Conservation (phyloP, 23 red algal species). For the Chondrus crispus region DNA sequence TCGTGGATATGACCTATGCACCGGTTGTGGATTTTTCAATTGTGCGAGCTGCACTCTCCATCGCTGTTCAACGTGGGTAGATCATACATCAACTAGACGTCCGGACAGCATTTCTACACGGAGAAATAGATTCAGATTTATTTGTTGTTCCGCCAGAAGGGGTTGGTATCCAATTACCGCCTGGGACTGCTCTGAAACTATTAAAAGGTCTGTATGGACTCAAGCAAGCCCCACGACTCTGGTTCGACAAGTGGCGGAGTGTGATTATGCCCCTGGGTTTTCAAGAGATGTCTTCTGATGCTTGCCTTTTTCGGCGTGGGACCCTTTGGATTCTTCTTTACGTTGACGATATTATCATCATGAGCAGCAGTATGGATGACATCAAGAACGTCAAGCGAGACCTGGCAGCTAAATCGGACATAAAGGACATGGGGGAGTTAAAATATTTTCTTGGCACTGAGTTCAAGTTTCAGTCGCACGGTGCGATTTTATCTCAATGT, state of each 20-base stretch:
- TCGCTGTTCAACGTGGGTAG: not conserved
- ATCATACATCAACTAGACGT: not conserved
- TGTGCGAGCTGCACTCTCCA: not conserved
- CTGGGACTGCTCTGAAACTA: not conserved
- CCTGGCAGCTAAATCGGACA: not conserved
- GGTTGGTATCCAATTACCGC: not conserved
- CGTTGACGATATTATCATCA: slow-evolving; percentile 41
- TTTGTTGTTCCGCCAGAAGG: not conserved
- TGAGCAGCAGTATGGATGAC: not conserved
- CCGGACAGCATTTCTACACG: not conserved
- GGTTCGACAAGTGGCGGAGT: not conserved
- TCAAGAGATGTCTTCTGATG: not conserved
- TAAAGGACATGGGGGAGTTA: slow-evolving; percentile 1
- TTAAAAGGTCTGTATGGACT: not conserved
- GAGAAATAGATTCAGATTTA: not conserved
- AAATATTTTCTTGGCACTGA: not conserved
- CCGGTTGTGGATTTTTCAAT: not conserved
- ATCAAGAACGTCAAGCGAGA: not conserved
- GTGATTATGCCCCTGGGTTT: not conserved
- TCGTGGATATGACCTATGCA: not conserved
- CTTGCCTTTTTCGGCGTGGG: not conserved
- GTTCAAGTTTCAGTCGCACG: not conserved
- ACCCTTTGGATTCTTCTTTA: not conserved
- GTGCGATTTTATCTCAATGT: not conserved
- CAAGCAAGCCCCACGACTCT: not conserved